Evolutionary conservation across 2,329 filamentous ascomycete genomes (phyloP).

Genomic region (Cladobotryum mycophilum): DNA sequence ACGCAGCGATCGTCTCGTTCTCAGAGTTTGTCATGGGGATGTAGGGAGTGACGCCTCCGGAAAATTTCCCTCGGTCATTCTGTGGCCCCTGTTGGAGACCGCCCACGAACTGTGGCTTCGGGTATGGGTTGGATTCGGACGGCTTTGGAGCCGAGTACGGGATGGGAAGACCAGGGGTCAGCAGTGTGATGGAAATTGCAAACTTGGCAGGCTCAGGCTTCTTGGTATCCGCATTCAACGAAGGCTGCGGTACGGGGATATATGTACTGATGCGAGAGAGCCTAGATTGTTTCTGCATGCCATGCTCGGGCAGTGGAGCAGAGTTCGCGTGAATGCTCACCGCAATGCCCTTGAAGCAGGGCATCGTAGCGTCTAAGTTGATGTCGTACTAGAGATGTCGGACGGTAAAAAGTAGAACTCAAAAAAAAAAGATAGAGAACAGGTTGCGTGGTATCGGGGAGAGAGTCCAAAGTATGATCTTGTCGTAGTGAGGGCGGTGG

Average conservation of each 20-base stretch:
- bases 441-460: neutral
- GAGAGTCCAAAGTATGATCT: too few relatives aligned
- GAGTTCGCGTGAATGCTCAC: slow-evolving; percentile 86
- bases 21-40: slow-evolving; percentile 86
- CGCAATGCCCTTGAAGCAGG: slow-evolving; percentile 98
- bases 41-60: slow-evolving; percentile 69
- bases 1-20: slow-evolving; percentile 96
- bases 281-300: slow-evolving; percentile 88
- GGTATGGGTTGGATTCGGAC: slow-evolving; percentile 68
- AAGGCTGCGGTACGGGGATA: slow-evolving; percentile 88
- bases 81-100: slow-evolving; percentile 51
- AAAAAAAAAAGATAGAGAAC: slow-evolving; percentile 7
- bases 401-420: too few relatives aligned
- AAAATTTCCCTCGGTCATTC: slow-evolving; percentile 40
- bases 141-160: slow-evolving; percentile 88
- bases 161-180: slow-evolving; percentile 81
- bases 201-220: slow-evolving; percentile 93
- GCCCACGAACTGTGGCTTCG: slow-evolving; percentile 75
- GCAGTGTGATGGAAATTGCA: slow-evolving; percentile 93
- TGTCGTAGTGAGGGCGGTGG: slow-evolving; percentile 10
- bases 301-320: slow-evolving; percentile 82
- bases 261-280: slow-evolving; percentile 92
- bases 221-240: slow-evolving; percentile 54
- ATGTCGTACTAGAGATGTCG: too few relatives aligned
- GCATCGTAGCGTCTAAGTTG: slow-evolving; percentile 48